phyloP scores from a whole-genome alignment of 116 monocot species.

The Trichopus zeylanicus region DNA sequence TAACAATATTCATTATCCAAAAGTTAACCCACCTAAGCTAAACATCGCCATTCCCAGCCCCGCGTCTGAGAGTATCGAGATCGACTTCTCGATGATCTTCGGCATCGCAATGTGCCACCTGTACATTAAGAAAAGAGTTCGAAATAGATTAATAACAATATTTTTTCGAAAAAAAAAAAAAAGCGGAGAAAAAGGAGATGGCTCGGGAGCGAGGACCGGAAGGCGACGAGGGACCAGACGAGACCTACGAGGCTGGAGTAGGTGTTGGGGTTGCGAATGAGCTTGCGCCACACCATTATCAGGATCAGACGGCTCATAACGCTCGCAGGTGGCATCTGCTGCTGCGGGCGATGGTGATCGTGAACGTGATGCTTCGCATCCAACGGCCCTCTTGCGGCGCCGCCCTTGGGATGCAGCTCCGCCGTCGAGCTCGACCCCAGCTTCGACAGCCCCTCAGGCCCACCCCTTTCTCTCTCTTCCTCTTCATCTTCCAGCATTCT shows the following conservation, averaged over 20 bases:
- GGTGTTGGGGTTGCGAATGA: slow-evolving; percentile 87
- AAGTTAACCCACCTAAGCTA: slow-evolving; percentile 55
- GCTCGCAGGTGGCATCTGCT: slow-evolving; percentile 76
- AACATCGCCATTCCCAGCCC: slow-evolving; percentile 96
- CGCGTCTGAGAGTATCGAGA: slow-evolving; percentile 75
- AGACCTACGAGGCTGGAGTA: slow-evolving; percentile 81
- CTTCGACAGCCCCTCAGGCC: slow-evolving; percentile 31
- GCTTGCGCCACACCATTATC: slow-evolving; percentile 91
- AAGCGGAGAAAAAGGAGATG: not conserved
- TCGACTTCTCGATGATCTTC: slow-evolving; percentile 71
- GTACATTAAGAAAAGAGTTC: not conserved
- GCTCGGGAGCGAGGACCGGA: slow-evolving; percentile 22
- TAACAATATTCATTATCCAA: too few relatives aligned
- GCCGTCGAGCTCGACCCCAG: slow-evolving; percentile 43
- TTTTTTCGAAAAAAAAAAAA: not conserved
- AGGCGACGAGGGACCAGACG: slow-evolving; percentile 74
- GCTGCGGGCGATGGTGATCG: not conserved
- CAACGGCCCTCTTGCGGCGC: not conserved
- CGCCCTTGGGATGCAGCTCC: slow-evolving; percentile 30
- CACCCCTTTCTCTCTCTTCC: slow-evolving; percentile 16
- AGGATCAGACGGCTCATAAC: slow-evolving; percentile 76
- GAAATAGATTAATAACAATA: not conserved
- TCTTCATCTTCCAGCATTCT: slow-evolving; percentile 14
- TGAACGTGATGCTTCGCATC: slow-evolving; percentile 1
- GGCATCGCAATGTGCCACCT: slow-evolving; percentile 90